Conservation (phyloP, 176 grass and related monocot species). For the Leersia perrieri region DNA sequence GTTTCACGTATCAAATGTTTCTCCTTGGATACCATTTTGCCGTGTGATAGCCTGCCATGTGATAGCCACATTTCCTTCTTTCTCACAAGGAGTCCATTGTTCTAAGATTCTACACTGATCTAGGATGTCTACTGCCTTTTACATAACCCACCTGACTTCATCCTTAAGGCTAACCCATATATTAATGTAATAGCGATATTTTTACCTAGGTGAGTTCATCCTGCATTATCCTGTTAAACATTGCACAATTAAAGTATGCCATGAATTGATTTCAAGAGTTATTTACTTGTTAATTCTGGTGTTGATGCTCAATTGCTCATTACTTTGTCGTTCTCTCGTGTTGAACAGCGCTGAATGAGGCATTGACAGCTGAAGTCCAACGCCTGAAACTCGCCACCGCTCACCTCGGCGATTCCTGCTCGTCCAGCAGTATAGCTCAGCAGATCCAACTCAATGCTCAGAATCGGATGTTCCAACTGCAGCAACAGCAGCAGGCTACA, state of each 20-base stretch:
- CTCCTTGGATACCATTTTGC: not conserved
- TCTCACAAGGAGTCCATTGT: not conserved
- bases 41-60: conserved; percentile 14
- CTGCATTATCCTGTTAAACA: not conserved
- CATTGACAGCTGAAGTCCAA: conserved; percentile 79
- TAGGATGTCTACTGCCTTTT: not conserved
- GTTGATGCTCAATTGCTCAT: not conserved
- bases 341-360: conserved; percentile 80
- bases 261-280: not conserved
- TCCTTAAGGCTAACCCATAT: not conserved
- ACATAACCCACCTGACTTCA: not conserved
- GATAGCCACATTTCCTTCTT: not conserved
- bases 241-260: not conserved
- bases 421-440: conserved; percentile 54
- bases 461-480: conserved; percentile 60
- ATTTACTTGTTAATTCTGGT: not conserved
- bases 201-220: not conserved
- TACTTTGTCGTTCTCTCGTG: not conserved
- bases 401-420: conserved; percentile 60
- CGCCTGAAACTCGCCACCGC: conserved; percentile 66
- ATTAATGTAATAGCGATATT: too few species aligned
- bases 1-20: not conserved
- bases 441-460: conserved; percentile 48
- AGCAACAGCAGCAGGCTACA: conserved; percentile 48
- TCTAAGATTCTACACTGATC: not conserved